Evolutionary conservation across 768 basidiomycete genomes (phyloP).

Genomic region (Leccinum olivaceopallidum): DNA sequence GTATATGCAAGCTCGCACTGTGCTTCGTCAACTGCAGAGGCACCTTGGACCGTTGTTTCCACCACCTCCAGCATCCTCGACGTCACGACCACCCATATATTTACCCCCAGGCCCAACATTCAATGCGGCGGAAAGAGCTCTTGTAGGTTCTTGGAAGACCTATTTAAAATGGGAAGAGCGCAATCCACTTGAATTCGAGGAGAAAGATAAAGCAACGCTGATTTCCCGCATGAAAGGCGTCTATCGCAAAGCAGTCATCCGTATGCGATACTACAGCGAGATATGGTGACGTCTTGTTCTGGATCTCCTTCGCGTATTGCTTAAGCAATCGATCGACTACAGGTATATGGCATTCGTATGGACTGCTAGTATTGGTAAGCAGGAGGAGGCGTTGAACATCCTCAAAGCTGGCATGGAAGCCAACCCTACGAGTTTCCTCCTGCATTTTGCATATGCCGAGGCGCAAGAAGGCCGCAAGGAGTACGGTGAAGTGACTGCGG

Average conservation of each 20-base stretch:
- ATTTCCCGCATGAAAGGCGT: conserved; percentile 75
- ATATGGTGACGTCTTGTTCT: conserved; percentile 64
- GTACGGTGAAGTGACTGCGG: conserved; percentile 63
- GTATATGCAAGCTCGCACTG: conserved; percentile 93
- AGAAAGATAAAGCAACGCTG: conserved; percentile 69
- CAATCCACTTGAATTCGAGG: conserved; percentile 92
- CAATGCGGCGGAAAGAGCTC: conserved; percentile 65
- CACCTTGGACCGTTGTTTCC: conserved; percentile 64
- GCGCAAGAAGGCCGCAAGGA: conserved; percentile 63
- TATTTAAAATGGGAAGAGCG: conserved; percentile 96
- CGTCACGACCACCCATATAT: conserved; percentile 46
- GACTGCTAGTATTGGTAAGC: conserved; percentile 70
- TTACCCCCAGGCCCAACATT: conserved; percentile 76
- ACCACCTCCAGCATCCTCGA: conserved; percentile 43
- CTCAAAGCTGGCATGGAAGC: conserved; percentile 86
- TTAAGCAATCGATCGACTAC: conserved; percentile 12
- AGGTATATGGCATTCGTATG: conserved; percentile 94
- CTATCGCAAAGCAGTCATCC: conserved; percentile 85
- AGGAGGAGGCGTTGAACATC: conserved; percentile 79
- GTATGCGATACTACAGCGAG: conserved; percentile 94
- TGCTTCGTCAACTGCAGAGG: conserved; percentile 79
- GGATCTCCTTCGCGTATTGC: conserved; percentile 1
- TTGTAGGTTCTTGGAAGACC: conserved; percentile 85
- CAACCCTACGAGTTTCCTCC: conserved; percentile 82
- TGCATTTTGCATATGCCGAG: conserved; percentile 91